These are phyloP conservation scores for Periconia sp. DNA, from an alignment of 2,329 filamentous ascomycete genomes.

Conservation along the genomic window DNA sequence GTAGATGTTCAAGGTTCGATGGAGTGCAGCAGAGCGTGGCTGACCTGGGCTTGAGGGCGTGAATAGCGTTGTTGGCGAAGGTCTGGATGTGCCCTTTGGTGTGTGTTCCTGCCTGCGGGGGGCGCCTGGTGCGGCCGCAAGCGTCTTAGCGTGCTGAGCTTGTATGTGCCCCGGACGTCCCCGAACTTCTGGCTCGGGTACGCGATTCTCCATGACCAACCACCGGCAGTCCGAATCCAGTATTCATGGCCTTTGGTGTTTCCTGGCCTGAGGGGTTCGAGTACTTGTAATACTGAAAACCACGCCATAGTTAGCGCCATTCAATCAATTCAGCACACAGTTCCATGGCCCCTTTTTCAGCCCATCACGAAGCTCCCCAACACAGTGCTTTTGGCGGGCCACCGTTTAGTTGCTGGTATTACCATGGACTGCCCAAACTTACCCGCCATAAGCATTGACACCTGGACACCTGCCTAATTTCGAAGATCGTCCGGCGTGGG, in stretches of 20 bases:
- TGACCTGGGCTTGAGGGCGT: neutral
- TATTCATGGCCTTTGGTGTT: too few relatives aligned
- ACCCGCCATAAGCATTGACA: slow-evolving; percentile 5
- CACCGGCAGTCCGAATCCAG: neutral
- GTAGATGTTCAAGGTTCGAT: too few relatives aligned
- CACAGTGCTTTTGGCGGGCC: neutral
- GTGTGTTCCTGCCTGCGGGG: neutral
- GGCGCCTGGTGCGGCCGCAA: neutral
- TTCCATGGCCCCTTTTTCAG: too few relatives aligned
- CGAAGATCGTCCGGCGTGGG: slow-evolving; percentile 7
- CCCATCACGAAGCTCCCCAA: too few relatives aligned
- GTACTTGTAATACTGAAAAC: too few relatives aligned
- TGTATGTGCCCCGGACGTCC: neutral
- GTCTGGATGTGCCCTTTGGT: neutral
- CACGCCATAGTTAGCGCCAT: too few relatives aligned
- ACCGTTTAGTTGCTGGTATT: neutral
- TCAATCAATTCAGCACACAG: too few relatives aligned
- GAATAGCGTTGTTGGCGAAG: neutral
- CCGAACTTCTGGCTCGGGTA: neutral
- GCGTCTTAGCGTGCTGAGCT: neutral
- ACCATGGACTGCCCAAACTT: neutral
- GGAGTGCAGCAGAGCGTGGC: neutral
- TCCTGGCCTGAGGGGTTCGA: too few relatives aligned
- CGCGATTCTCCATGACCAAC: neutral
- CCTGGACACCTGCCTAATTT: slow-evolving; percentile 3